Base-by-base conservation (phyloP, 805 yeast species). In the Zygoascus flipseniorum region DNA sequence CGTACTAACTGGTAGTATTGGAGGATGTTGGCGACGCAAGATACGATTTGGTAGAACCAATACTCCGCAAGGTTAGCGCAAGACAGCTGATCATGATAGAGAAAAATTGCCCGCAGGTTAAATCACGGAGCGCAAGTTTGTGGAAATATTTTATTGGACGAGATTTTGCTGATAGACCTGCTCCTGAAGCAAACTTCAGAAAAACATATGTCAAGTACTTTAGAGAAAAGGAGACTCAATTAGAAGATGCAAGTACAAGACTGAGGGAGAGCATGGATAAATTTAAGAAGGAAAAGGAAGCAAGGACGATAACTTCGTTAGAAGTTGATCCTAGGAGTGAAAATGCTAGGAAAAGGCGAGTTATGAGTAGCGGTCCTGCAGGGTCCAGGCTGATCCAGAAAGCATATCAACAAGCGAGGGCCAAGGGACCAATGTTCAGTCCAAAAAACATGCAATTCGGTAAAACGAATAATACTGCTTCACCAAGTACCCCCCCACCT, bases 151-250 rank as follows among this genome's bases (percentile, higher is more conserved):
- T 65, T 14, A 57, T 72, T 8, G 32, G 42, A 2, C 55, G 62
- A 9, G 71, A 68, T 23, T 72, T 73, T 51, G 56, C 64, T 8
- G 69, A 66, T 47, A 56, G 68, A 9, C 67, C 62, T 2, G 16
- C 64, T 16, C 72, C 72, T 2, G 43, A 45, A 4, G 32, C 50
- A 9, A 42, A 60, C 14, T 67, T 53, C 56, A 56, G 68, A 8
- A 50, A 58, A n/a, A 53, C 65, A 2, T 72, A 68, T 47, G 39
- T 35, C 23, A 50, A 50, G 57, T 65, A 53, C 51, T 55, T 19
- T 55, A 68, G 58, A 56, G 79, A 74, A 52, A 79, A 75, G 49
- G 74, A 77, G 50, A 73, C 72, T 2, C 78, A 72, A 55, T 58
- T 76, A 53, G 74, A 72, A 47, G 70, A 72, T 10, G 78, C 75